These are phyloP conservation scores for Cichorium intybus DNA, from an alignment of 140 eudicot species.

Conservation along the genomic window DNA sequence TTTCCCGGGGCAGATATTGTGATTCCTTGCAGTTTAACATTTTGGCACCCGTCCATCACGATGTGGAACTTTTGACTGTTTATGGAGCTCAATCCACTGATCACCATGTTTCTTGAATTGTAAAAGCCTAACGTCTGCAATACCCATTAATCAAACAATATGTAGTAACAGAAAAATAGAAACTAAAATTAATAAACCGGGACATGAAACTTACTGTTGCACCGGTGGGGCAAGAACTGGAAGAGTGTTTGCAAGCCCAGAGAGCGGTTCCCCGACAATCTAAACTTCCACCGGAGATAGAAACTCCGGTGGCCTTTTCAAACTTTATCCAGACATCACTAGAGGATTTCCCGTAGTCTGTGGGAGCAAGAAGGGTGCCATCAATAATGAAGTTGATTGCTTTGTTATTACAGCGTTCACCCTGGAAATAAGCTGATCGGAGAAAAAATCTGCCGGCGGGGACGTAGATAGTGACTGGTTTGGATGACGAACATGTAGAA, in stretches of 20 bases:
- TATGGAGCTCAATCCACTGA: constrained; percentile 40
- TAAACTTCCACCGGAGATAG: constrained; percentile 52
- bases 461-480: constrained; percentile 53
- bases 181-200: neutral
- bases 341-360: constrained; percentile 35
- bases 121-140: constrained; percentile 50
- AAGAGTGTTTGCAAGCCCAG: constrained; percentile 62
- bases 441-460: constrained; percentile 48
- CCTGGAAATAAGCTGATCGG: constrained; percentile 29
- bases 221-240: constrained; percentile 52
- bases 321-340: constrained; percentile 52
- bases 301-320: constrained; percentile 54
- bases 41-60: constrained; percentile 47
- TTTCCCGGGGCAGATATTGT: constrained; percentile 43
- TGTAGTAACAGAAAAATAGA: neutral
- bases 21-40: constrained; percentile 37
- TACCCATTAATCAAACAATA: neutral
- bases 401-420: constrained; percentile 35
- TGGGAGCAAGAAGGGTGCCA: constrained; percentile 59
- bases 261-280: constrained; percentile 51
- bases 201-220: constrained; percentile 37
- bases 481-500: constrained; percentile 46
- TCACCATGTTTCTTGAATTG: constrained; percentile 40
- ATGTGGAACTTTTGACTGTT: constrained; percentile 65
- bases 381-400: constrained; percentile 40